Base-by-base conservation (phyloP, 2,329 filamentous ascomycete genomes). In the Colletotrichum tamarilloi region DNA sequence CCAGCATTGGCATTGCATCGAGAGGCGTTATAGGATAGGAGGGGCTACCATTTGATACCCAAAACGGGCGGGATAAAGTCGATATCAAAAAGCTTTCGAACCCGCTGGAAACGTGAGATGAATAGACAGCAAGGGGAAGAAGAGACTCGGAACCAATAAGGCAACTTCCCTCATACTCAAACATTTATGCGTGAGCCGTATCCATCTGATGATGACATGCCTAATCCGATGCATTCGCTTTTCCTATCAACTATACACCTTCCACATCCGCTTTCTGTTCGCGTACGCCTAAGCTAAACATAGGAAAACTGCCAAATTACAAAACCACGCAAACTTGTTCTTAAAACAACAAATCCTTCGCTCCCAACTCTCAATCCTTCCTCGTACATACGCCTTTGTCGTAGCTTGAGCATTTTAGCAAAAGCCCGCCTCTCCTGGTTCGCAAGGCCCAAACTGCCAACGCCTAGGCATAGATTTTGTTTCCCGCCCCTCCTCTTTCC, bases 11-110 rank as follows among this genome's bases (percentile, higher is more conserved):
- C 14, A 55, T 62, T 73, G 56, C 62, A 62, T 66, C 53, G 35
- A 53, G 22, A 14, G 67, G 71, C 60, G 62, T 70, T 73, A 49
- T 38, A 24, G 14, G 56, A 28, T n/a, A 38, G 58, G 4, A 38
- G 42, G 14, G 30, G 26, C 55, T 57, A 38, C 35, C 16, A 53
- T 9, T 73, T 71, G 71, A 73, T 73, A 73, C 67, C 71, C 71
- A 71, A 71, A 46, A 16, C 12, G 32, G 32, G 53, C 49, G 19
- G 57, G 14, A 19, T 30, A 12, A 32, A 28, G 24, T 24, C 52
- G 30, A 70, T 14, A 57, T 14, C 19, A 52, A 42, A 30, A 70
- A 52, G 14, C 26, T 12, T 32, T 24, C 35, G 24, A 56, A 56
- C 60, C 64, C 60, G 67, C 59, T 64, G 56, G 24, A 62, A 19